Conservation (phyloP, 257 asterid genomes). For the Solanum gracilifrons region DNA sequence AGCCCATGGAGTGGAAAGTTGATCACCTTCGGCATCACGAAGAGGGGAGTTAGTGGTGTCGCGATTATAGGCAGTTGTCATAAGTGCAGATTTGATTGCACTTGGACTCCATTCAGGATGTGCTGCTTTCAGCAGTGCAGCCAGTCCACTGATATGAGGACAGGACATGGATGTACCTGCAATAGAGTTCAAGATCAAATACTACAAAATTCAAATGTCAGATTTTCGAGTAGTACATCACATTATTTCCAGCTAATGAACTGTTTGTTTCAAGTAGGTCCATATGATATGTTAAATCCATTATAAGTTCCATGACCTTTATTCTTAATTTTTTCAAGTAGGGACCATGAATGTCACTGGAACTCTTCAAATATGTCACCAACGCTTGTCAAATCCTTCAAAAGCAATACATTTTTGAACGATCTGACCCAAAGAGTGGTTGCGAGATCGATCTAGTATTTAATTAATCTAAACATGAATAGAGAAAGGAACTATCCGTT, state of each 20-base stretch:
- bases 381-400: neutral
- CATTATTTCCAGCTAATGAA: neutral
- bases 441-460: neutral
- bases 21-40: constrained; percentile 25
- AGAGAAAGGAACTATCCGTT: constrained; percentile 1
- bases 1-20: constrained; percentile 23
- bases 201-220: neutral
- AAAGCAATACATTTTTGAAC: neutral
- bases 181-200: neutral
- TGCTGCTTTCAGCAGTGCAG: constrained; percentile 37
- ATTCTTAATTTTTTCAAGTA: neutral
- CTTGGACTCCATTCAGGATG: constrained; percentile 45
- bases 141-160: constrained; percentile 42
- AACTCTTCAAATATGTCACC: fast-evolving
- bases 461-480: neutral
- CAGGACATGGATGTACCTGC: constrained; percentile 52
- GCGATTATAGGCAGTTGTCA: constrained; percentile 35
- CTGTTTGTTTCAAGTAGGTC: neutral
- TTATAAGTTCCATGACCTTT: neutral
- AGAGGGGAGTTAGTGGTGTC: constrained; percentile 30
- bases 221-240: neutral
- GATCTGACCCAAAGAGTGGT: neutral
- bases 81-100: constrained; percentile 40
- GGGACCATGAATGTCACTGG: neutral
- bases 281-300: neutral